phyloP scores from a whole-genome alignment of 2,329 filamentous ascomycete genomes.

The Cyclaneusma minus region DNA sequence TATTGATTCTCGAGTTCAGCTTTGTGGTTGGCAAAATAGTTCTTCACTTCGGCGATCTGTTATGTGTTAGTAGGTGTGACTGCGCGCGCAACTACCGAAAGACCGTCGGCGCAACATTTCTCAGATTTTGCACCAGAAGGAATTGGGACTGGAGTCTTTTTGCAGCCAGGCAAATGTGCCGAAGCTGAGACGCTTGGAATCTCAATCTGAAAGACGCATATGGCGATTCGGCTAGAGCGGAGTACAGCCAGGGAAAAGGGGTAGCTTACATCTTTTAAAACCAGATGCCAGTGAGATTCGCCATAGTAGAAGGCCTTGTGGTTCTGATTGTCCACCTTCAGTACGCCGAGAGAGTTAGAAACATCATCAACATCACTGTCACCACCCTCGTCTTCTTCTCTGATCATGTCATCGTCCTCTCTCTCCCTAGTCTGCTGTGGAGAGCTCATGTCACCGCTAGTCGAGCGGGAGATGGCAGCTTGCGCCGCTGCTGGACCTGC shows the following conservation, averaged over 20 bases:
- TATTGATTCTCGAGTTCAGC: conserved; percentile 77
- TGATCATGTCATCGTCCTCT: conserved; percentile 36
- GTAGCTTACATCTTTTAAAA: conserved; percentile 51
- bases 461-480: conserved; percentile 25
- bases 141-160: no score
- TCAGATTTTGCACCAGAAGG: no score
- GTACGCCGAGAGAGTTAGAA: conserved; percentile 60
- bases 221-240: no score
- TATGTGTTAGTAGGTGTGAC: conserved; percentile 1
- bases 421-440: neutral
- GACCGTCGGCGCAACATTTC: neutral
- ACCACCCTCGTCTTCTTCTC: conserved; percentile 36
- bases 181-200: no score
- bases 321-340: conserved; percentile 70
- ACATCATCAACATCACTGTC: conserved; percentile 58
- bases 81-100: conserved; percentile 8
- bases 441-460: conserved; percentile 6
- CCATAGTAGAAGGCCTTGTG: conserved; percentile 68
- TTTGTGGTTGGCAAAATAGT: conserved; percentile 73
- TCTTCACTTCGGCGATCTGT: conserved; percentile 81
- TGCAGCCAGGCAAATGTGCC: no score
- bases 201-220: no score
- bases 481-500: conserved; percentile 42
- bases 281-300: conserved; percentile 69
- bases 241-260: conserved; percentile 4